Base-by-base conservation (phyloP, 306 rosid genomes). In the Prunus mongolica region DNA sequence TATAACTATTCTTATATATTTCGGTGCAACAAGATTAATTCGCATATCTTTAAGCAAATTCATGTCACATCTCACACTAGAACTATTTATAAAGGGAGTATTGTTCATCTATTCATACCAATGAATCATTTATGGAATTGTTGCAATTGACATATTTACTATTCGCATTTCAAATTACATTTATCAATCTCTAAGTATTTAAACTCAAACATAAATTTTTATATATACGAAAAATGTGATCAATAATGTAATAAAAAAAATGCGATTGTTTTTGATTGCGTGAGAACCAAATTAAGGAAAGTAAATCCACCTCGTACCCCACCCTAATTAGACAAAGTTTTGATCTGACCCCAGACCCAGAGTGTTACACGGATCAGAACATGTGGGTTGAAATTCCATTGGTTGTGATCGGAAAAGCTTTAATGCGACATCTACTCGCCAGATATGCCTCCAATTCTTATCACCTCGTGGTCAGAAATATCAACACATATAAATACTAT, bases 331-430 rank as follows among this genome's bases (percentile, higher is more conserved):
- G 63, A 51, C 49, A 30, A 16, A 12, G 75, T 69, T 50, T 24
- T 49, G 61, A 69, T 15, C 7, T 15, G 45, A 18, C 46, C 61
- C 52, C 3, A n/a, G 12, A 57, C 8, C 68, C 73, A n/a, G n/a
- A 57, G 76, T 67, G 70, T 74, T 52, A 78, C 73, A 75, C 80
- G 81, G 83, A 75, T 71, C 79, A 10, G 50, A 51, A 30, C 81
- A 75, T 57, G 83, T 71, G 83, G 69, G 28, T 67, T 57, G 56
- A 44, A 75, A 75, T 64, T 64, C 64, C 56, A 47, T 65, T 71
- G 75, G 78, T 64, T 38, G 28, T 6, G 34, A 55, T 65, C 74
- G 62, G 11, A 51, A 52, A 38, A 50, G 47, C 67, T 57, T 57
- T 18, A 81, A 57, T 72, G 73, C 68, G 3, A 51, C 32, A 63